Evolutionary conservation across 2,329 filamentous ascomycete species (phyloP), one percentile per base, ranked within the genome.

Genomic region (Monilinia fructigena): DNA sequence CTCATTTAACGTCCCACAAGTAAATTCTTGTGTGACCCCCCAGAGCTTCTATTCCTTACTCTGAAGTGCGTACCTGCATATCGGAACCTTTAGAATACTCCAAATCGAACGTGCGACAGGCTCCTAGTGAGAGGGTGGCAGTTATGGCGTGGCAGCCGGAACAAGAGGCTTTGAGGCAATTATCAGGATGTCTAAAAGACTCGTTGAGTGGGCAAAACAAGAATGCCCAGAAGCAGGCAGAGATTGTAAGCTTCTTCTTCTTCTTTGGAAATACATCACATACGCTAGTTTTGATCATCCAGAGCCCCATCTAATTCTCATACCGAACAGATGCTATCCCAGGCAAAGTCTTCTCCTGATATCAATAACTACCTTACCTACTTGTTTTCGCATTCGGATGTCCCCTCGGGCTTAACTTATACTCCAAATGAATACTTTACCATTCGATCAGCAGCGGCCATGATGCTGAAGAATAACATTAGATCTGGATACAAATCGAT

Each of bases 321-420:
- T 72, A 61, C 56, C 61, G 64, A 65, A 70, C 74, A 98, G 95
- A 96, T 98, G 92, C 91, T 99, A 74, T 84, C 87, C 71, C 91
- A 96, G 80, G 95, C 94, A 68, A 96, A 92, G 77, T 81, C 83
- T 63, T 95, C 91, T 14, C 93, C 93, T 59, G 94, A 98, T 78
- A 91, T 97, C 82, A 94, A 96, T 82, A 98, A 98, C 80, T 99
- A 99, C 79, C 88, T 99, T 55, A 91, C 92, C 72, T 97, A 91
- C 79, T 86, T 99, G 69, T 92, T 96, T 79, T 92, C 91, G 68
- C 92, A 86, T 73, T 77, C 86, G 66, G 83, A 87, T 70, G 81
- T 83, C 61, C 86, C 90, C 56, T 79, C 82, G 66, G 87, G 82
- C 70, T 81, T 91, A 75, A 81, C 82, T 72, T 85, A 86, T 72